Evolutionary conservation across 1,284 basidiomycete species (phyloP), one percentile per base, ranked within the genome.

Genomic region (Mycosarcoma maydis): DNA sequence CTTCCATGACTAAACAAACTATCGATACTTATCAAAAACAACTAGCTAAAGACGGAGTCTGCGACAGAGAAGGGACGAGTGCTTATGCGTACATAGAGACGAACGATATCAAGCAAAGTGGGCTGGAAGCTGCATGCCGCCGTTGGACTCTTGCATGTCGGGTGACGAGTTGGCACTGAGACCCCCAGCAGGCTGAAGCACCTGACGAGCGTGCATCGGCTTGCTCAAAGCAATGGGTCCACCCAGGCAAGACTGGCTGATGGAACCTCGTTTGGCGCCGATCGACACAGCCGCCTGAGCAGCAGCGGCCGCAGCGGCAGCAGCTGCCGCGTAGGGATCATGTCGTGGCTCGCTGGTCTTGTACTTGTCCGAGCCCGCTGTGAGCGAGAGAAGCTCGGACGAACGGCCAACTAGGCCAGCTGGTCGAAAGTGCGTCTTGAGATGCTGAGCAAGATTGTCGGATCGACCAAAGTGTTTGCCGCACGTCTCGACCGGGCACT

Each of bases 401-500:
- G 59, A 62, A 13, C 72, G 69, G 10, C 72, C 72, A 17, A 61
- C 70, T 33, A 73, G 61, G 14, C 73, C 70, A 19, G 70, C 58
- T 6, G 75, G 68, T 37, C 73, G 64, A 67, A 69, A 79, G 47
- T 81, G 80, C 32, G 80, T 81, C 70, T 80, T 80, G 55, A 80
- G 60, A 47, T 81, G 80, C 65, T 81, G 80, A 4, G 76, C 66
- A 13, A 81, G 69, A 37, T 81, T 81, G 52, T 81, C 80, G 11
- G 77, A 75, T 10, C 80, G 67, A 20, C 79, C 77, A 40, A 81
- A 81, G 52, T 59, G 72, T 58, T 80, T 80, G 36, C 72, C 67
- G 48, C 80, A 81, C n/a, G 74, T 69, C 29, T 74, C 72, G 20
- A 76, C 65, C n/a, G 78, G 74, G 50, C 80, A 81, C 49, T 65